A percentile compares a stretch with the other conserved stretches of the same genome.
Evolutionary conservation across 2,329 filamentous ascomycete genomes (phyloP).

Genomic region (Talaromyces sp.): DNA sequence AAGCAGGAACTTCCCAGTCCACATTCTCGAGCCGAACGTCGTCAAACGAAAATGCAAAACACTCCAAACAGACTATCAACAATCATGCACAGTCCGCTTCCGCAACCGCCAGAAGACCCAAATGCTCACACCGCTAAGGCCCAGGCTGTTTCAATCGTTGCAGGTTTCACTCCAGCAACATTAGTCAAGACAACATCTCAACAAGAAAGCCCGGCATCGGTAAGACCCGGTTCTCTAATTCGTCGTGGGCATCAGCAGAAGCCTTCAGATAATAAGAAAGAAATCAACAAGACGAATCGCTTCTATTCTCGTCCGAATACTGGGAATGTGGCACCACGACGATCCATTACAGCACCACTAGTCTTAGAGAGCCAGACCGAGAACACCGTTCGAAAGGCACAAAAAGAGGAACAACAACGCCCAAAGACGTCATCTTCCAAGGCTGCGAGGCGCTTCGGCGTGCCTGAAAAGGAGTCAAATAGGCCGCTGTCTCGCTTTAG

Average conservation of each 20-base stretch:
- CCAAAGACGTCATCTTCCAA: constrained; percentile 7
- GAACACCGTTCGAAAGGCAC: neutral
- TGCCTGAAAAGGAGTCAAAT: constrained; percentile 3
- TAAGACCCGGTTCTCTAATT: neutral
- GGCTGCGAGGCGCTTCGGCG: neutral
- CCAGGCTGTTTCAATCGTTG: neutral
- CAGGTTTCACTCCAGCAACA: constrained; percentile 1
- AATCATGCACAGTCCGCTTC: neutral
- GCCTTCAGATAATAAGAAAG: neutral
- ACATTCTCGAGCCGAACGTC: neutral
- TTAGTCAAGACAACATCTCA: constrained; percentile 9
- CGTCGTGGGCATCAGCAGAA: neutral
- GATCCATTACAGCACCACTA: constrained; percentile 10
- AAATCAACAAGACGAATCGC: neutral
- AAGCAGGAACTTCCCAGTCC: neutral
- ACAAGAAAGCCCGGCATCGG: neutral
- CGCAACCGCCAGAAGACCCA: neutral
- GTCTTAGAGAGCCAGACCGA: neutral
- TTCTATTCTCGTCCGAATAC: constrained; percentile 2
- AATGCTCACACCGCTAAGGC: neutral
- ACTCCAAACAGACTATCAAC: neutral
- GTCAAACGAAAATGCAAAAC: neutral
- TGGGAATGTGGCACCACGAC: neutral
- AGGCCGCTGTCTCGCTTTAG: constrained; percentile 5
- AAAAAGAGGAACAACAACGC: neutral